Conservation (phyloP, 108 stramenopile genomes). For the Cyclotella choctawhatcheeana region DNA sequence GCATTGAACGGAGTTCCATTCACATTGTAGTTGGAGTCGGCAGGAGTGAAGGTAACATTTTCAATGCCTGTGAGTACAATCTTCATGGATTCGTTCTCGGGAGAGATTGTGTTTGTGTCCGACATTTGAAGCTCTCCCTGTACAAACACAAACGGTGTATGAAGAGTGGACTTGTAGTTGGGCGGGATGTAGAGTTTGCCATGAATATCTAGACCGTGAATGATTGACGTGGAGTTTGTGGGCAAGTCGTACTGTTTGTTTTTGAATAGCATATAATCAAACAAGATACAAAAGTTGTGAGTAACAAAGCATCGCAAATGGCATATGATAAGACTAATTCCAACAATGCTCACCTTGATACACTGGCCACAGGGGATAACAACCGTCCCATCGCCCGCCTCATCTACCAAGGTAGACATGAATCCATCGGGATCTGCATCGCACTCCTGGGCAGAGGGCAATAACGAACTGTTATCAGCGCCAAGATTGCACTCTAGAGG, state of each 20-base stretch:
- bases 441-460: conserved; percentile 13
- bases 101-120: conserved; percentile 49
- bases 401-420: conserved; percentile 20
- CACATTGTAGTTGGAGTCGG: conserved; percentile 33
- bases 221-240: conserved; percentile 2
- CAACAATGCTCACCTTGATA: conserved; percentile 29
- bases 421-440: conserved; percentile 9
- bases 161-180: conserved; percentile 43
- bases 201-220: conserved; percentile 54
- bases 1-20: conserved; percentile 48
- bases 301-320: no score
- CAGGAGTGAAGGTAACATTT: conserved; percentile 44
- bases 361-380: conserved; percentile 36
- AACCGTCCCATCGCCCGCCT: conserved; percentile 2
- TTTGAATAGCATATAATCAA: no score
- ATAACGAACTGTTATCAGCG: no score
- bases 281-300: no score
- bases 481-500: conserved; percentile 29
- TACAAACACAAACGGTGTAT: conserved; percentile 64
- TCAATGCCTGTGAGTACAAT: conserved; percentile 53
- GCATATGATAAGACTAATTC: no score
- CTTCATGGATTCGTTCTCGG: conserved; percentile 49
- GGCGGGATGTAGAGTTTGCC: conserved; percentile 64
- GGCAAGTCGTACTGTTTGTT: conserved; percentile 33
- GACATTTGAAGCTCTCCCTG: conserved; percentile 71